Evolutionary conservation across 2,329 filamentous ascomycete genomes (phyloP).

Genomic region (Phaeoacremonium minimum): DNA sequence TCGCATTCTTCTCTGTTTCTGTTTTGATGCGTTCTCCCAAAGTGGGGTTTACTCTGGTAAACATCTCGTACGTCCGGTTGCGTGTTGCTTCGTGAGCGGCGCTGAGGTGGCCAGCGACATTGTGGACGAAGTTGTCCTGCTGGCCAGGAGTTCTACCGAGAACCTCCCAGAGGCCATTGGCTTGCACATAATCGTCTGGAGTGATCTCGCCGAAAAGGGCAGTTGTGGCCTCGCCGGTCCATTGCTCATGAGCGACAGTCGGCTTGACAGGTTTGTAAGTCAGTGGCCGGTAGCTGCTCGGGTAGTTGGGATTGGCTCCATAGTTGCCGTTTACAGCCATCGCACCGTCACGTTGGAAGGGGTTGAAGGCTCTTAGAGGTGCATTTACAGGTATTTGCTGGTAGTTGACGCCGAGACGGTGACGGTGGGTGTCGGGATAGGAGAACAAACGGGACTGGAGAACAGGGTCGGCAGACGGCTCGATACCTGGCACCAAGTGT

Average conservation of each 20-base stretch:
- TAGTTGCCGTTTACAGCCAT: constrained; percentile 68
- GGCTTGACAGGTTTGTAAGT: constrained; percentile 36
- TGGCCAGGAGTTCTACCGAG: constrained; percentile 46
- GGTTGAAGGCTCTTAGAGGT: constrained; percentile 53
- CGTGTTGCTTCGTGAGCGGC: constrained; percentile 50
- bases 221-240: constrained; percentile 38
- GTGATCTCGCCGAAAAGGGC: constrained; percentile 38
- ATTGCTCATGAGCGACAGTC: constrained; percentile 39
- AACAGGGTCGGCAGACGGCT: constrained; percentile 57
- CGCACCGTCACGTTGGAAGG: constrained; percentile 68
- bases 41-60: constrained; percentile 47
- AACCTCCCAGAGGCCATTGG: constrained; percentile 42
- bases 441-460: constrained; percentile 57
- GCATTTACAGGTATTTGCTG: constrained; percentile 61
- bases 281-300: constrained; percentile 41
- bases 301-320: constrained; percentile 56
- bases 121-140: constrained; percentile 57
- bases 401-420: constrained; percentile 61
- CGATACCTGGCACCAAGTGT: constrained; percentile 60
- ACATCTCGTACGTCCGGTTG: constrained; percentile 58
- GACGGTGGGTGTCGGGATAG: constrained; percentile 59
- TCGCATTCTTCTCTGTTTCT: constrained; percentile 43
- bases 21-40: constrained; percentile 48
- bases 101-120: constrained; percentile 52
- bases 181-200: constrained; percentile 46